Evolutionary conservation across 2,329 filamentous ascomycete species (phyloP).

Genomic region (Incumbomyces delicatus): DNA sequence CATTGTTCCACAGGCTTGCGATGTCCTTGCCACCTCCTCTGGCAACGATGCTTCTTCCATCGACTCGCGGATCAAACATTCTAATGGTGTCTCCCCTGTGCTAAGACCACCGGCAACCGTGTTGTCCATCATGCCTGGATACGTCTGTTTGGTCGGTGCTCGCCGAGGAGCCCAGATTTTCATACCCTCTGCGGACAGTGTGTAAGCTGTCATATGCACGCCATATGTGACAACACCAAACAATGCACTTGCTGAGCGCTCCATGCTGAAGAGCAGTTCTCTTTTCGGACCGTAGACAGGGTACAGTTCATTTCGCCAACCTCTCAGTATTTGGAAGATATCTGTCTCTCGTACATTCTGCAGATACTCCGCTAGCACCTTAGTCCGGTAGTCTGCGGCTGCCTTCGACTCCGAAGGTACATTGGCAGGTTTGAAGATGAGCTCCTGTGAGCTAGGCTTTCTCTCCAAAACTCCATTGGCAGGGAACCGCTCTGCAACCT

Average conservation of each 20-base stretch:
- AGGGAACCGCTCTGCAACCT: conserved; percentile 13
- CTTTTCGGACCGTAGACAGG: conserved; percentile 58
- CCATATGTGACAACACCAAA: conserved; percentile 72
- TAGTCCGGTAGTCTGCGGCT: conserved; percentile 55
- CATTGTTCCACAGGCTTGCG: conserved; percentile 56
- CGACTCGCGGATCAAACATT: conserved; percentile 74
- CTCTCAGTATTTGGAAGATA: conserved; percentile 62
- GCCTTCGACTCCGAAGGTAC: conserved; percentile 8
- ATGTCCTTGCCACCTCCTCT: conserved; percentile 55
- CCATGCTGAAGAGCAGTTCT: conserved; percentile 60
- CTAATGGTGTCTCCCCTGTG: conserved; percentile 68
- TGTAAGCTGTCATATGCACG: conserved; percentile 70
- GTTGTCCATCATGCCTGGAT: conserved; percentile 87
- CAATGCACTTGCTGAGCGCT: conserved; percentile 63
- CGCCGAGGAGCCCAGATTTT: conserved; percentile 79
- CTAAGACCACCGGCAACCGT: conserved; percentile 80
- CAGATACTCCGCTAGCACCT: conserved; percentile 47
- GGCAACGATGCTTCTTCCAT: conserved; percentile 81
- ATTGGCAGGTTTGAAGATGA: conserved; percentile 16
- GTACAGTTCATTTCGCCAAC: conserved; percentile 75
- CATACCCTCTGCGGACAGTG: conserved; percentile 48
- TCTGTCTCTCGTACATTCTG: conserved; percentile 58
- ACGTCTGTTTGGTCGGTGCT: conserved; percentile 70
- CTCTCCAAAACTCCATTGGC: conserved; percentile 11
- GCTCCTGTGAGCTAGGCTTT: conserved; percentile 7